These are phyloP conservation scores for Ustilago crameri DNA, from an alignment of 1,284 basidiomycete genomes.

Conservation along the genomic window DNA sequence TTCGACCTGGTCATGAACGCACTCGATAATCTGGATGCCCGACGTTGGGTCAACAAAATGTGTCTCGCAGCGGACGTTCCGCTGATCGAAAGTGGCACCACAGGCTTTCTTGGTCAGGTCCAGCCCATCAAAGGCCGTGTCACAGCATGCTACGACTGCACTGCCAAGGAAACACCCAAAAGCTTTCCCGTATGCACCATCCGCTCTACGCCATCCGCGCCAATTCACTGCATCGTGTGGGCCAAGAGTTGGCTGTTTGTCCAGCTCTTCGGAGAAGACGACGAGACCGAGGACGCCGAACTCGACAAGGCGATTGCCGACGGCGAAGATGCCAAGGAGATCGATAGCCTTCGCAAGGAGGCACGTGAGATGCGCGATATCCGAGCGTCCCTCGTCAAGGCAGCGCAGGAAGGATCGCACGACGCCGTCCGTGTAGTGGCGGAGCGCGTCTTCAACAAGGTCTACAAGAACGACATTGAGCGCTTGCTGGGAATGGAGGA, in stretches of 20 bases:
- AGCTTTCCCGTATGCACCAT: constrained; percentile 98
- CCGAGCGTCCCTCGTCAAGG: constrained; percentile 71
- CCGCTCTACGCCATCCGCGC: constrained; percentile 93
- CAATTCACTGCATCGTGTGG: constrained; percentile 99
- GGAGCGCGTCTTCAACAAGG: constrained; percentile 84
- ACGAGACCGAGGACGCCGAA: constrained; percentile 72
- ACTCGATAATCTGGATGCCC: constrained; percentile 79
- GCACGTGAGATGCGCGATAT: constrained; percentile 86
- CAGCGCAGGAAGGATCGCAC: constrained; percentile 19
- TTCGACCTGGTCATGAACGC: constrained; percentile 97
- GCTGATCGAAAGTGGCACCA: constrained; percentile 94
- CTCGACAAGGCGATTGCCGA: constrained; percentile 85
- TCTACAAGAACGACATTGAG: constrained; percentile 87
- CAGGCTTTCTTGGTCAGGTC: constrained; percentile 85
- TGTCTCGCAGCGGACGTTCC: constrained; percentile 91
- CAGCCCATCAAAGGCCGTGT: constrained; percentile 38
- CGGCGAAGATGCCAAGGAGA: constrained; percentile 90
- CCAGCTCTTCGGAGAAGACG: constrained; percentile 46
- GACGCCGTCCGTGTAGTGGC: constrained; percentile 73
- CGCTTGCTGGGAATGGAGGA: constrained; percentile 94
- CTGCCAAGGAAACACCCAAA: constrained; percentile 83
- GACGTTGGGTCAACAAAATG: constrained; percentile 82
- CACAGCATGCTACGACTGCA: constrained; percentile 67
- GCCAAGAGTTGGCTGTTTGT: constrained; percentile 95
- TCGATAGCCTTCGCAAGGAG: constrained; percentile 87